Evolutionary conservation across 306 rosid species (phyloP).

Genomic region (Cicer arietinum): DNA sequence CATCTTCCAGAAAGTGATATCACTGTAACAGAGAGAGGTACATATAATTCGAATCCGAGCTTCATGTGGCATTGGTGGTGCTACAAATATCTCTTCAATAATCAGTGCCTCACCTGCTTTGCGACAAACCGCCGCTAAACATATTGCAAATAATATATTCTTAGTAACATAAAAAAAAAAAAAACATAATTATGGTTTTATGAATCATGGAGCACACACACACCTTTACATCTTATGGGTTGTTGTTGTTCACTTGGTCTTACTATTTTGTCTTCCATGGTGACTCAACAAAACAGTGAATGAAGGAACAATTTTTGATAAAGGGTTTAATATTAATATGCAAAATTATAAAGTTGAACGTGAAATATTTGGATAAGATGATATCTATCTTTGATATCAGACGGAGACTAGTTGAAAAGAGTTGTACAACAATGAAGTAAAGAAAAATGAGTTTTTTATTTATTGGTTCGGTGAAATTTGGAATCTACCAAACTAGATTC

Average conservation of each 20-base stretch:
- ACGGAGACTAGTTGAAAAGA: too few relatives aligned
- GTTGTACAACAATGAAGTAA: too few relatives aligned
- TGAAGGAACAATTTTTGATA: too few relatives aligned
- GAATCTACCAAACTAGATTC: too few relatives aligned
- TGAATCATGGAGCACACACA: not conserved
- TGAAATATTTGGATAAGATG: too few relatives aligned
- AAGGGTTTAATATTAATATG: too few relatives aligned
- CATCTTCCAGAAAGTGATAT: conserved; percentile 78
- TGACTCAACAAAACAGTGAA: not conserved
- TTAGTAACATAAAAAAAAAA: not conserved
- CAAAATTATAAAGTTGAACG: too few relatives aligned
- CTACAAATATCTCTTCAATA: conserved; percentile 76
- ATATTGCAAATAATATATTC: not conserved
- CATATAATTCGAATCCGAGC: conserved; percentile 72
- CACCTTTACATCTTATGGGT: conserved; percentile 72
- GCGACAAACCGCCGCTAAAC: conserved; percentile 71
- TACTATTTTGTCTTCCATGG: conserved; percentile 54
- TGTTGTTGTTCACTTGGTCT: conserved; percentile 43
- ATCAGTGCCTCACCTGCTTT: conserved; percentile 66
- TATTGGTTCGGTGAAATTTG: too few relatives aligned
- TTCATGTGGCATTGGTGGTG: conserved; percentile 81
- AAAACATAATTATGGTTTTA: not conserved
- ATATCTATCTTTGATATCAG: too few relatives aligned
- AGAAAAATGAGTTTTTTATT: too few relatives aligned
- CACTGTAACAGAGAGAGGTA: conserved; percentile 80